These are phyloP conservation scores for Coprinopsis sp. DNA, from an alignment of 768 basidiomycete genomes.

Conservation along the genomic window DNA sequence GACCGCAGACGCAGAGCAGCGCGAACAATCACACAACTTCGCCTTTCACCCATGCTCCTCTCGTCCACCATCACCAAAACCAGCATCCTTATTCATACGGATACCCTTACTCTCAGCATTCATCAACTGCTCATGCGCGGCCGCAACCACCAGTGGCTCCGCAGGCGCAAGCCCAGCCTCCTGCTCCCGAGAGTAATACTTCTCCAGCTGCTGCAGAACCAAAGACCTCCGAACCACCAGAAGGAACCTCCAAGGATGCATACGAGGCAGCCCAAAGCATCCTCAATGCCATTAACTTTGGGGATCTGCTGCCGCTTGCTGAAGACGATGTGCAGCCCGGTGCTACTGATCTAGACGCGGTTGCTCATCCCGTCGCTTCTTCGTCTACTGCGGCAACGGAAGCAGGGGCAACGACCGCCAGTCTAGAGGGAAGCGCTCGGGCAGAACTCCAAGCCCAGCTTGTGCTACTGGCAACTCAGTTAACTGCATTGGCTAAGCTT, in stretches of 20 bases:
- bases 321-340: conserved; percentile 25
- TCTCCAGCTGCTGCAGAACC: conserved; percentile 17
- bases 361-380: conserved; percentile 1
- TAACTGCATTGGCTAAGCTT: conserved; percentile 59
- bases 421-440: conserved; percentile 33
- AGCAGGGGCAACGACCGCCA: neutral
- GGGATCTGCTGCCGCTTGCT: conserved; percentile 42
- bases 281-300: conserved; percentile 72
- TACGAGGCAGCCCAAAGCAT: conserved; percentile 79
- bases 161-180: conserved; percentile 21
- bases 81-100: conserved; percentile 32
- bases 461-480: conserved; percentile 66
- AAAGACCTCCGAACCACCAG: conserved; percentile 35
- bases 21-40: conserved; percentile 25
- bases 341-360: conserved; percentile 2
- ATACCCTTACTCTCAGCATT: conserved; percentile 33
- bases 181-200: conserved; percentile 17
- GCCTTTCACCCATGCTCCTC: conserved; percentile 59
- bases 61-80: conserved; percentile 32
- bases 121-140: conserved; percentile 14
- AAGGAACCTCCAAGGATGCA: conserved; percentile 37
- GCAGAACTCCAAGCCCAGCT: conserved; percentile 72
- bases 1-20: conserved; percentile 59
- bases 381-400: conserved; percentile 7
- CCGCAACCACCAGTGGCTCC: conserved; percentile 17